Conservation (phyloP, 2,329 filamentous ascomycete species). For the Aspergillus sp. region DNA sequence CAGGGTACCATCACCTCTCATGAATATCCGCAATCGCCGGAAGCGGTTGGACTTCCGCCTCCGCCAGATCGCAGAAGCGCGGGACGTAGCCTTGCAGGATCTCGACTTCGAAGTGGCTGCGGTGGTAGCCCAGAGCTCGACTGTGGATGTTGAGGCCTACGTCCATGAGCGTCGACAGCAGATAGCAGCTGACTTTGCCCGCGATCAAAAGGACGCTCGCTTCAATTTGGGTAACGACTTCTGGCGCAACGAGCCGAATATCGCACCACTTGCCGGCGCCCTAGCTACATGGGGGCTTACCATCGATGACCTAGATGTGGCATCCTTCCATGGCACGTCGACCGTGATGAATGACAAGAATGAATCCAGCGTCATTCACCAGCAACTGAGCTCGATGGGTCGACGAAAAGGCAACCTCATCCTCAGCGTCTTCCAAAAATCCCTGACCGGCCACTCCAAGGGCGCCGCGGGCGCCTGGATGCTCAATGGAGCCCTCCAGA, state of each 20-base stretch:
- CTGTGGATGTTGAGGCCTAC: neutral
- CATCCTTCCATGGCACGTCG: slow-evolving; percentile 95
- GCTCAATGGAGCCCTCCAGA: slow-evolving; percentile 94
- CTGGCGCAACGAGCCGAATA: neutral
- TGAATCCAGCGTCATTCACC: slow-evolving; percentile 89
- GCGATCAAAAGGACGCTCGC: neutral
- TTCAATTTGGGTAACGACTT: neutral
- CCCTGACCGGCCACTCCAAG: slow-evolving; percentile 94
- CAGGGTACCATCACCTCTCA: neutral
- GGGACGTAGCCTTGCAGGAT: neutral
- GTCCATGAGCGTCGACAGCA: neutral
- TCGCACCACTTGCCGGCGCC: slow-evolving; percentile 1
- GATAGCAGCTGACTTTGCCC: neutral
- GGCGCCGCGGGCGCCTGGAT: slow-evolving; percentile 97
- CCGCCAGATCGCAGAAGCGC: neutral
- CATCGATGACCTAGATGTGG: slow-evolving; percentile 79
- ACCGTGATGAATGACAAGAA: slow-evolving; percentile 99
- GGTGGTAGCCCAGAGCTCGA: neutral
- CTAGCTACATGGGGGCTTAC: neutral
- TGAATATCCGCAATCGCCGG: neutral
- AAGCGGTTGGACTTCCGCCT: neutral
- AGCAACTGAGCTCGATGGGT: slow-evolving; percentile 88
- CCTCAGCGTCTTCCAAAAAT: slow-evolving; percentile 95
- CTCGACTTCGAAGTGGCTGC: neutral
- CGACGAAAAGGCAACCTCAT: slow-evolving; percentile 91